Evolutionary conservation across 2,329 filamentous ascomycete genomes (phyloP), one percentile per base, ranked within the genome.

Genomic region (Penicillium sp.): DNA sequence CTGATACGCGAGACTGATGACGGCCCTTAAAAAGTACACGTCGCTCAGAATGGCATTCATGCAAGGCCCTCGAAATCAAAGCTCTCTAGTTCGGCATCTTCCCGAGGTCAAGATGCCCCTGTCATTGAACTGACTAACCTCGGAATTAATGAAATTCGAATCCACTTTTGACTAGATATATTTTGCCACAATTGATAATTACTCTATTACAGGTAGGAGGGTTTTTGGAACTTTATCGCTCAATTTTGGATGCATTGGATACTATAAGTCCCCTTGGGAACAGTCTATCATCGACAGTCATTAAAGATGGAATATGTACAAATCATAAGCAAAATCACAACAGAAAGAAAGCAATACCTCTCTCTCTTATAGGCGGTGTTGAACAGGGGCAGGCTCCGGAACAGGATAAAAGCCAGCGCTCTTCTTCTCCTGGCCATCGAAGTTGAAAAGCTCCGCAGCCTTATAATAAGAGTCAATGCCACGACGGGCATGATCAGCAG

Each of bases 401-500:
- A 45, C 49, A 3, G 37, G 23, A 10, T 34, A 28, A 18, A 42
- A 40, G 2, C 37, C 28, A 2, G 28, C 45, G 9, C 24, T 28
- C 14, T 45, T 59, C 26, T 55, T 31, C 2, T 23, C 19, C 16
- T 54, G 55, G 2, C 51, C 58, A 21, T 65, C 58, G 56, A 62
- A 65, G 21, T 53, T 48, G 33, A 65, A 46, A 13, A 60, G 18
- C 16, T 42, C 53, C 33, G 55, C 51, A 58, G 63, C 60, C 52
- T 64, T 65, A 28, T 60, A 34, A 54, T 65, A 65, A 24, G 63
- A 65, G 16, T 64, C 63, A 3, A 65, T 65, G 42, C 61, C 63
- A 13, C 63, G 55, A 18, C 63, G 60, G n/a, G 63, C 63, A 39
- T 65, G 63, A 11, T 65, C 61, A 13, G 60, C 60, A 3, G 63